Percentiles rank a stretch among this genome's conserved stretches.
Evolutionary conservation across 129 eudicot species (phyloP).

Genomic region (Tagetes patula): DNA sequence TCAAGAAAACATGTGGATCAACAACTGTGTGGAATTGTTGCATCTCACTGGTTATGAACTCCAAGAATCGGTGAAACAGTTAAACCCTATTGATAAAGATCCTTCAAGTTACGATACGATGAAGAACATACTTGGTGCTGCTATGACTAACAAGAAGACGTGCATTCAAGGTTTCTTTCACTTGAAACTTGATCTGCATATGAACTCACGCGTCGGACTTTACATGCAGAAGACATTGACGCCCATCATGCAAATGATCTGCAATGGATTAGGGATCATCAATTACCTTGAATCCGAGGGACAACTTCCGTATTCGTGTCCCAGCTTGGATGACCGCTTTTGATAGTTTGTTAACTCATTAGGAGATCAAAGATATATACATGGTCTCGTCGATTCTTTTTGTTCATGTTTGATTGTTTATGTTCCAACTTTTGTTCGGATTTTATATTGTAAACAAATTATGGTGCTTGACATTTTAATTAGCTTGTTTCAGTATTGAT

Average conservation of each 20-base stretch:
- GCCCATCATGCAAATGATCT: conserved; percentile 69
- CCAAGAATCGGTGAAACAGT: conserved; percentile 42
- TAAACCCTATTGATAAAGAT: conserved; percentile 5
- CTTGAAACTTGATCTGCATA: background rate
- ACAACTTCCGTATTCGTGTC: conserved; percentile 7
- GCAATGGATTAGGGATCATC: conserved; percentile 61
- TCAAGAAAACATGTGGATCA: conserved; percentile 43
- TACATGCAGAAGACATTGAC: conserved; percentile 42
- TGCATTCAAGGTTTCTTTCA: conserved; percentile 78
- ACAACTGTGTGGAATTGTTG: conserved; percentile 67
- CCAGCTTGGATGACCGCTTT: conserved; percentile 44
- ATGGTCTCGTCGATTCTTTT: no score
- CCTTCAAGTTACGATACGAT: conserved; percentile 42
- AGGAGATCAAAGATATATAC: no score
- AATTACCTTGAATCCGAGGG: conserved; percentile 41
- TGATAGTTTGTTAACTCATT: no score
- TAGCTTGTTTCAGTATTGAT: no score
- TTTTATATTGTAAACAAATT: no score
- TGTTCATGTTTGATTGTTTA: no score
- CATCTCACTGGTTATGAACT: conserved; percentile 65
- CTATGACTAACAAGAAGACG: conserved; percentile 82
- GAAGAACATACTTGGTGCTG: conserved; percentile 74
- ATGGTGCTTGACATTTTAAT: no score
- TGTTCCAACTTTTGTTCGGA: no score
- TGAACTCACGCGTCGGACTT: conserved; percentile 24